phyloP scores from a whole-genome alignment of 1,284 basidiomycete species.

The Cutaneotrichosporon daszewskae region DNA sequence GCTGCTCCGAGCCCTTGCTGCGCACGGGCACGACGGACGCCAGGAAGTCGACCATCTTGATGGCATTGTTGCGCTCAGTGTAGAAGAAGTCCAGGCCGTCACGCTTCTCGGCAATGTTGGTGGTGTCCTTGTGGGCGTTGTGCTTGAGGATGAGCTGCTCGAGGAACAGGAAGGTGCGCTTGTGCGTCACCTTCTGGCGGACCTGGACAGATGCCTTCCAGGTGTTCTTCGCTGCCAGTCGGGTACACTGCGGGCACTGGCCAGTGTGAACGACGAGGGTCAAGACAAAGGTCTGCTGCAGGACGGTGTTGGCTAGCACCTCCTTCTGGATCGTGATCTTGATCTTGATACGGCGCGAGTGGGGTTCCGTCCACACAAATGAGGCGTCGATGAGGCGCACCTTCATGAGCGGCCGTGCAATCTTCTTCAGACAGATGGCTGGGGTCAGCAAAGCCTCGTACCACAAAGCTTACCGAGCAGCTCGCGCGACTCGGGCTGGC shows the following conservation, averaged over 20 bases:
- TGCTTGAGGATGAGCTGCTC: constrained; percentile 98
- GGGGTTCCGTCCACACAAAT: constrained; percentile 99
- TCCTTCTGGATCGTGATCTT: constrained; percentile 98
- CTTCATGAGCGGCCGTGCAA: constrained; percentile 82
- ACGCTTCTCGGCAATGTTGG: constrained; percentile 83
- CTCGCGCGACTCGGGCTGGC: constrained; percentile 85
- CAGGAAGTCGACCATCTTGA: constrained; percentile 98
- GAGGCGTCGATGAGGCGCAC: constrained; percentile 94
- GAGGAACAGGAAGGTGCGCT: constrained; percentile 94
- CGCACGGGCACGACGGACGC: constrained; percentile 78
- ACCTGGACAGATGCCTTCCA: constrained; percentile 98
- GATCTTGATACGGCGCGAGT: constrained; percentile 86
- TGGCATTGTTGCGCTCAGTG: constrained; percentile 77
- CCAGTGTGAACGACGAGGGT: constrained; percentile 93
- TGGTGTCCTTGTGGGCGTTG: constrained; percentile 92
- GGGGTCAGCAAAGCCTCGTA: neutral
- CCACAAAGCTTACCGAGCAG: constrained; percentile 60
- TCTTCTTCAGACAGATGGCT: constrained; percentile 84
- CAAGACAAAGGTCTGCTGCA: constrained; percentile 96
- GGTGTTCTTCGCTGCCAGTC: constrained; percentile 94
- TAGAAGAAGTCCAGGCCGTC: constrained; percentile 99
- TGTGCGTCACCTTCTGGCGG: constrained; percentile 94
- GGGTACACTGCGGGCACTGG: constrained; percentile 90
- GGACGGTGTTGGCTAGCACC: constrained; percentile 87
- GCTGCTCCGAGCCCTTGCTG: constrained; percentile 85